Base-by-base conservation (phyloP, 805 yeast genomes). In the Yamadazyma philogaea region DNA sequence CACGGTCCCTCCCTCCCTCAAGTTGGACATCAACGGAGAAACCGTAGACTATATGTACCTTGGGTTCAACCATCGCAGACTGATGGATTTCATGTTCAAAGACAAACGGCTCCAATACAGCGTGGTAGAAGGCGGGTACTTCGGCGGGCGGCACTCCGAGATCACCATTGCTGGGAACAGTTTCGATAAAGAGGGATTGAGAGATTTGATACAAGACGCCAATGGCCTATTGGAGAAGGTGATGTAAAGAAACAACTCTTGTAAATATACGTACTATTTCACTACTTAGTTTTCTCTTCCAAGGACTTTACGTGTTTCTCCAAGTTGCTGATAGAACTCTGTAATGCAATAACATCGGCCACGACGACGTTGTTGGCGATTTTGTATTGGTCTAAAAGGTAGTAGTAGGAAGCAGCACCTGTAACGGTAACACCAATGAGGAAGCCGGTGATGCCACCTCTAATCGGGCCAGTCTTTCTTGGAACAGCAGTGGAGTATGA, bases 311-410 rank as follows among this genome's bases (percentile, higher is more conserved):
- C 84, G 54, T 83, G 87, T 49, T 75, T 75, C 57, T 84, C 91
- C 55, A 87, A 75, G 47, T 72, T 74, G 52, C 77, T 70, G 47
- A 87, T 80, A 20, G 88, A 79, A 54, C 75, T 78, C 50, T 84
- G 85, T 56, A 88, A 76, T 18, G 80, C 64, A 41, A 85, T 68
- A 16, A 87, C 85, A 56, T 87, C 96, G 39, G 87, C 78, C 44
- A 86, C 74, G 44, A 87, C 78, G 15, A 84, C 84, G 53, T 75
- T 77, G 60, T 82, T 85, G 52, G 91, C 77, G 47, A 75, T 70
- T 60, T 82, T 81, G 73, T 85, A 86, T 61, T 84, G 85, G 56
- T 87, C 93, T 45, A 86, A 63, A 51, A 86, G 70, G 63, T 86
- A 87, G 61, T 79, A 83, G 70, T 87, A 87, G 12, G 90, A 81